Base-by-base conservation (phyloP, 1,284 basidiomycete species). In the Fistulina hepatica region DNA sequence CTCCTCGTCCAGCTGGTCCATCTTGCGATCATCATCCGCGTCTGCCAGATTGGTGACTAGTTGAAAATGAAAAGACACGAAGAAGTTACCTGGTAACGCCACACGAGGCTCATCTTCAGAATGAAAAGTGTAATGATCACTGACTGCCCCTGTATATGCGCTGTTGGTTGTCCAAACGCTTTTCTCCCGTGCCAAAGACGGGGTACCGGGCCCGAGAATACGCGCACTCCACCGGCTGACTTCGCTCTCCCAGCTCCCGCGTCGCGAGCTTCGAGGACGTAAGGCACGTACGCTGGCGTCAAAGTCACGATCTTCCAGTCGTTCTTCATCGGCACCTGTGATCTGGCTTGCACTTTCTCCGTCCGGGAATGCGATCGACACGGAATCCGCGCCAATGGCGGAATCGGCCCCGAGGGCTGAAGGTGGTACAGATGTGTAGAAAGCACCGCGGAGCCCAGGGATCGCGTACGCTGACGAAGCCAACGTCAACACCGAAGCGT, bases 401-500 rank as follows among this genome's bases (percentile, higher is more conserved):
- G 81, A 82, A 49, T 86, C 82, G 4, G 63, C 56, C 23, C 61
- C 65, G 39, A 70, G 47, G n/a, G 66, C 68, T 19, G 72, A 74
- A 17, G 71, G 57, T 22, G 67, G 58, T 3, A 65, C 55, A 8
- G 71, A 70, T 39, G 57, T 48, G 59, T 67, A 60, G 19, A 11
- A 16, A 12, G 19, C 15, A 40, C 57, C 37, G 48, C 71, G 57
- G 25, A 61, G 58, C 22, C 71, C 71, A 9, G 78, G 74, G 34
- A 80, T 64, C 0, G 74, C 90, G 55, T 86, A 93, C 2, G 88
- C 90, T 3, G 88, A 93, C 10, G 88, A 92, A 3, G 93, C 93
- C 9, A 97, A 74, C 0, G 93, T 97, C 32, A 97, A 65, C 35
- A 93, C 67, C 4, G 86, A 92, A 1, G 93, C 93, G 53, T 97